phyloP scores from a whole-genome alignment of 1,284 basidiomycete species.

The Leccinum cinnamomeum region DNA sequence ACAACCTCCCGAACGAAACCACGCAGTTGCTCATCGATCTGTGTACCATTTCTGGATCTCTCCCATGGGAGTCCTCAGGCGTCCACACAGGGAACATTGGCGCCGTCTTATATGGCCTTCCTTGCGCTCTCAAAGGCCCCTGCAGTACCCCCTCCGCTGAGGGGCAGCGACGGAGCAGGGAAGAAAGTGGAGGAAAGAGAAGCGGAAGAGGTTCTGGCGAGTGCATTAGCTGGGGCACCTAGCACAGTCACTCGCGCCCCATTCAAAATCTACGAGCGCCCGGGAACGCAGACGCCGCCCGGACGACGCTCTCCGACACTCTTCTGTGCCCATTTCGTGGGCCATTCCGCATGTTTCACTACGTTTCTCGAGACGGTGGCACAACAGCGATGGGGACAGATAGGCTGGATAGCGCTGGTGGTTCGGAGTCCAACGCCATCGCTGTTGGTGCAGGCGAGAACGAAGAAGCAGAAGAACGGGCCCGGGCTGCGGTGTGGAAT shows the following conservation, averaged over 20 bases:
- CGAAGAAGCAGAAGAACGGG: constrained; percentile 57
- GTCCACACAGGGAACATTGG: constrained; percentile 33
- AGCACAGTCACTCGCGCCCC: constrained; percentile 32
- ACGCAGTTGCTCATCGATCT: constrained; percentile 78
- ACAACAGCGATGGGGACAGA: constrained; percentile 75
- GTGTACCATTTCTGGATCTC: constrained; percentile 72
- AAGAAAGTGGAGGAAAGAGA: constrained; percentile 24
- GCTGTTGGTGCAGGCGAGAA: constrained; percentile 35
- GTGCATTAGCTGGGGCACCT: constrained; percentile 16
- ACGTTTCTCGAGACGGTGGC: constrained; percentile 89
- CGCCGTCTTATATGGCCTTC: constrained; percentile 74
- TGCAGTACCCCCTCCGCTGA: constrained; percentile 41
- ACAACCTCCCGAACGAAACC: no score
- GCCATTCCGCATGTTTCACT: constrained; percentile 65
- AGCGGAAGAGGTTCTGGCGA: constrained; percentile 23
- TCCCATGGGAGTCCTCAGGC: constrained; percentile 30
- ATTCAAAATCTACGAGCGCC: constrained; percentile 16
- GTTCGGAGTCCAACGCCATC: constrained; percentile 13
- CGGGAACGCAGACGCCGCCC: constrained; percentile 31
- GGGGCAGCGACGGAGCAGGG: constrained; percentile 37
- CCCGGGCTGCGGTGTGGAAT: constrained; percentile 93
- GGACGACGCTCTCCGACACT: constrained; percentile 79
- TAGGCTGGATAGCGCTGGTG: constrained; percentile 44
- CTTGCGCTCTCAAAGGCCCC: constrained; percentile 66
- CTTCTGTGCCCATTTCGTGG: constrained; percentile 95